Conservation (phyloP, 345 rosid genomes). For the Ceriops decandra region DNA sequence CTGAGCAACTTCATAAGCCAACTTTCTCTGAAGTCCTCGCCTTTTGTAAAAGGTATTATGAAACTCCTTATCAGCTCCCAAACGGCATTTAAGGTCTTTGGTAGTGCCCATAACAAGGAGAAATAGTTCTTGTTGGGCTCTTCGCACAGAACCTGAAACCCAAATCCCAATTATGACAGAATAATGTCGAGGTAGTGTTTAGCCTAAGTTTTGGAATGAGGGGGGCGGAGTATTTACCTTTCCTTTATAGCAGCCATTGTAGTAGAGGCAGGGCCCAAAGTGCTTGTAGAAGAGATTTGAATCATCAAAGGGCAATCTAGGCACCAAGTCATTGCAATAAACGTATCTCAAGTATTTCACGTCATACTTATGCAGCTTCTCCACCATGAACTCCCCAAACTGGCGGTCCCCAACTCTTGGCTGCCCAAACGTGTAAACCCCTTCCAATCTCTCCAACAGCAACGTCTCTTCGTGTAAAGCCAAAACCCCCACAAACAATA, state of each 20-base stretch:
- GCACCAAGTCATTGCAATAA: constrained; percentile 20
- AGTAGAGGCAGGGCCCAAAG: constrained; percentile 17
- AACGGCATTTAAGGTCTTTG: constrained; percentile 25
- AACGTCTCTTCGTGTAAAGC: constrained; percentile 8
- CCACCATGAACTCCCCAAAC: constrained; percentile 15
- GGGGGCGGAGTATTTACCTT: constrained; percentile 27
- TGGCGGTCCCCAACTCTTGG: constrained; percentile 20
- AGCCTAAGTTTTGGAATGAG: too few relatives aligned
- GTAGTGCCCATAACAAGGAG: constrained; percentile 20
- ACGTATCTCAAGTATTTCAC: constrained; percentile 17
- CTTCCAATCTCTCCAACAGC: constrained; percentile 22
- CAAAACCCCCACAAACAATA: constrained; percentile 14
- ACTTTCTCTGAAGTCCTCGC: constrained; percentile 37
- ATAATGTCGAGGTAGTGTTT: too few relatives aligned
- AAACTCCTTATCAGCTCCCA: constrained; percentile 49
- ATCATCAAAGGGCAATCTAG: constrained; percentile 24
- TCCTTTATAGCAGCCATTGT: constrained; percentile 11
- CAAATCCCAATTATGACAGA: neutral
- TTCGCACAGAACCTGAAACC: constrained; percentile 31
- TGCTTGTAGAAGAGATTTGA: constrained; percentile 11
- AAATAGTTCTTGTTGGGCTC: constrained; percentile 39
- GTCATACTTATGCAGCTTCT: neutral
- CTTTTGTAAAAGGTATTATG: constrained; percentile 27
- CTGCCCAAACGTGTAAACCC: constrained; percentile 25
- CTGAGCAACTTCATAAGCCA: constrained; percentile 30